Evolutionary conservation across 2,329 filamentous ascomycete genomes (phyloP), one percentile per base, ranked within the genome.

Genomic region (Anthostomella pinea): DNA sequence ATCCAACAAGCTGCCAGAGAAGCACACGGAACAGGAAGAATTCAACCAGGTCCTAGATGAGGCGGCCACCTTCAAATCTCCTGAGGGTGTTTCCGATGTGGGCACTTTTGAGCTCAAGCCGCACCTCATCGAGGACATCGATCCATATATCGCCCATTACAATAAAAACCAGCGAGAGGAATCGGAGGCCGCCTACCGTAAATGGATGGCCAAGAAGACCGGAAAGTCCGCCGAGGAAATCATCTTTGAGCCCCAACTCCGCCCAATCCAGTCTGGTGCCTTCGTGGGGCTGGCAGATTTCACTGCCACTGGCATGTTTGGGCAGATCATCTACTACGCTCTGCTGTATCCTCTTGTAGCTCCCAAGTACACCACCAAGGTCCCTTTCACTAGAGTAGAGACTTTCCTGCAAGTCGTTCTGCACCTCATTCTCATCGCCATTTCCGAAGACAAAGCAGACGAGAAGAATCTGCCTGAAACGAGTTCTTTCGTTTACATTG

Each of bases 121-220:
- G 4, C 79, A 95, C 43, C 93, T 83, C 52, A 76, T 96, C 24
- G 85, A 91, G 50, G 77, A 94, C 30, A 81, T 98, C 33, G 94
- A 98, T 59, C 93, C 94, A 1, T 98, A 96, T 60, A 93, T 90
- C 55, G 86, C 90, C 6, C 89, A 97, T 57, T 98, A 95, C 63
- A 94, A 83, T 55, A 95, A 95, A 58, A 98, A 98, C 54, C 91
- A 97, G 61, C 80, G 93, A 33, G 93, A 98, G 57, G 93, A 98
- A 60, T 88, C 91, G 0, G 93, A 98, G 63, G 82, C 79, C 49
- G 85, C 89, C 3, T 96, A 93, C 67, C 88, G 85, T 52, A 83
- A 85, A 54, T 85, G 87, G 70, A 81, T 93, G 70, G 87, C 89
- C 8, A 89, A 89, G 66, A 89, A 86, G 64, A 88, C 84, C 0